Evolutionary conservation across 1,284 basidiomycete genomes (phyloP), one percentile per base, ranked within the genome.

Genomic region (Quambalaria eucalypti): DNA sequence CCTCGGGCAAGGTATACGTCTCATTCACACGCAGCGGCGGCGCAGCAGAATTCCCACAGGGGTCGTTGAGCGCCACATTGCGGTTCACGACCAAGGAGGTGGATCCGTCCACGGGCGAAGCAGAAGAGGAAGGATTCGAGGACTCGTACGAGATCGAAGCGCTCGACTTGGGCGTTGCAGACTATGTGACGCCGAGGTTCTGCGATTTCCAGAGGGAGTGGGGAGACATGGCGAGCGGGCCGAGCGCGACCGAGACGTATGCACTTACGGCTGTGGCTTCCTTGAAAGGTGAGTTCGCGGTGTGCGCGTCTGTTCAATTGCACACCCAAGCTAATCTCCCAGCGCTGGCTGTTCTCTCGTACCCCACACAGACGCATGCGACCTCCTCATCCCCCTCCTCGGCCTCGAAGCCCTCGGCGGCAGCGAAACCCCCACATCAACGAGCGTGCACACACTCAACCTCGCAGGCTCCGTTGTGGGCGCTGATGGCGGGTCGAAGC

Each of bases 101-200:
- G 16, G 95, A 99, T 77, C 95, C 95, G 14, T 81, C 86, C 26
- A 93, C 87, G n/a, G 92, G 92, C 51, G 87, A 91, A 76, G 93
- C 95, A 12, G 95, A 99, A 77, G 90, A 89, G 66, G 92, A 97
- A 63, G 95, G 95, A 6, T 99, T 98, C 78, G 88, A 91, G 74
- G 95, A 98, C 79, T 93, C 98, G 78, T 99, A 99, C 78, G 88
- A 91, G 77, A 81, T 96, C 40, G 93, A 97, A 77, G 95, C 97
- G 64, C 83, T 96, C 54, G 95, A 97, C 73, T 80, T 99, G 48
- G 85, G 86, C 55, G 90, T 88, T 4, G 85, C 86, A 28, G 88
- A 91, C 78, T 99, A 96, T 78, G 88, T 99, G 71, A 81, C 90
- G 48, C 91, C 91, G 16, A 90, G 83, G 62, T 97, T 96, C 73